Evolutionary conservation across 352 stramenopile species (phyloP).

Genomic region (Phytophthora vignae): DNA sequence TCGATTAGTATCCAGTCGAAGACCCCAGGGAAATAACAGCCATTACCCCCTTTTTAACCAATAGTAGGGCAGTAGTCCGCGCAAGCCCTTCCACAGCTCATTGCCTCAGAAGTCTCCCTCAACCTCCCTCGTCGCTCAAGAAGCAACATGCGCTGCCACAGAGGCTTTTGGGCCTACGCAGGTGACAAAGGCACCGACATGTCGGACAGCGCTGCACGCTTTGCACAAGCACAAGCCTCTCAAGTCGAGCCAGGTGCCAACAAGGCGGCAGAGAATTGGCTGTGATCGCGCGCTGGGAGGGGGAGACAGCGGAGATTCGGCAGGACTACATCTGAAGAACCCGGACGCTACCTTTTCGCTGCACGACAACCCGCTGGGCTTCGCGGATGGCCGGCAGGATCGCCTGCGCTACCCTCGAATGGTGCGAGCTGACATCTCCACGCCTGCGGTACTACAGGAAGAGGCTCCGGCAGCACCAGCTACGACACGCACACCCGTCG

Average conservation of each 20-base stretch:
- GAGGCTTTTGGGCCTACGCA: slow-evolving; percentile 5
- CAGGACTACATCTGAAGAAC: background rate
- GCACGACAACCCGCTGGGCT: background rate
- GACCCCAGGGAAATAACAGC: no score
- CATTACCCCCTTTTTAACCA: no score
- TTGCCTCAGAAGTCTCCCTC: no score
- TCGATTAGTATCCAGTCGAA: no score
- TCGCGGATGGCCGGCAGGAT: slow-evolving; percentile 1
- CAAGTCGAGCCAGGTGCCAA: slow-evolving; percentile 5
- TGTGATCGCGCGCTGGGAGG: slow-evolving; percentile 1
- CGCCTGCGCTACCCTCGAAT: slow-evolving; percentile 7
- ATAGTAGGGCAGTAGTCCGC: no score
- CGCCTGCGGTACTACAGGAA: background rate
- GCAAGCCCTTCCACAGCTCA: no score
- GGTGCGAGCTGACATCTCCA: background rate
- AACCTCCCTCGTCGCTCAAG: no score
- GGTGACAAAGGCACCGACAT: background rate
- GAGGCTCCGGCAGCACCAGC: background rate
- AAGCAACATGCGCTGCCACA: slow-evolving; percentile 7
- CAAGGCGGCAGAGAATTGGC: slow-evolving; percentile 1
- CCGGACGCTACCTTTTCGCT: background rate
- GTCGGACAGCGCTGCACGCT: background rate
- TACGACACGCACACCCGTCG: background rate
- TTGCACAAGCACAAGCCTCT: background rate
- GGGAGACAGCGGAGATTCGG: background rate